Base-by-base conservation (phyloP, 2,329 filamentous ascomycete genomes). In the Aaosphaeria pasadenensis region DNA sequence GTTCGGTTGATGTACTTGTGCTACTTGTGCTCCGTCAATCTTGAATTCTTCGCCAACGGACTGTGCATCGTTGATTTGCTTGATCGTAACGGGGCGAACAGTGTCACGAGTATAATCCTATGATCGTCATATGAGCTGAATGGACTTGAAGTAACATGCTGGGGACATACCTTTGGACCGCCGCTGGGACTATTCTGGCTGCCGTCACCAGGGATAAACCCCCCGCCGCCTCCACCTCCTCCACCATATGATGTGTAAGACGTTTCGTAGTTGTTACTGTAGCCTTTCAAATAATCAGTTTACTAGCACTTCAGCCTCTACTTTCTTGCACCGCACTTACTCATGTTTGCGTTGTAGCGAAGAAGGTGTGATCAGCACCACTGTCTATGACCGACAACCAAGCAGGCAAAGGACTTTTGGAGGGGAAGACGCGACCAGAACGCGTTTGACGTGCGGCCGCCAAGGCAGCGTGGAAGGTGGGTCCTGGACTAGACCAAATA, bases 61-160 rank as follows among this genome's bases (percentile, higher is more conserved):
- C 85, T 82, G 72, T 55, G 90, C 89, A 54, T 95, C 89, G 64
- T 91, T 77, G 49, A 96, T 82, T 74, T 99, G 94, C 72, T 96
- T 96, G 74, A 97, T 89, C 7, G 94, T 99, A 42, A 96, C 88
- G 1, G 94, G 91, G 40, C 94, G 88, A 45, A 99, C 81, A 17
- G 90, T 91, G 62, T 96, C 90, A 71, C 95, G 89, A 58, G 81
- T 80, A 68, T 87, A 87, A 51, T 77, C 74, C 79, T 84, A 50
- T 13, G 44, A 36, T 24, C 17, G 17, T 24, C 17, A 36, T 13
- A 36, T 36, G n/a, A 9, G 9, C 9, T 36, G 9, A 36, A 13
- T 36, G 33, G 9, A 36, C 9, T 13, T 36, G 9, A 36, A 36
- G 33, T 36, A 36, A 36, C 33, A 36, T 36, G n/a, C 9, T 36